phyloP scores from a whole-genome alignment of 371 early-diverging fungal species.

The Rhizopus sp. region DNA sequence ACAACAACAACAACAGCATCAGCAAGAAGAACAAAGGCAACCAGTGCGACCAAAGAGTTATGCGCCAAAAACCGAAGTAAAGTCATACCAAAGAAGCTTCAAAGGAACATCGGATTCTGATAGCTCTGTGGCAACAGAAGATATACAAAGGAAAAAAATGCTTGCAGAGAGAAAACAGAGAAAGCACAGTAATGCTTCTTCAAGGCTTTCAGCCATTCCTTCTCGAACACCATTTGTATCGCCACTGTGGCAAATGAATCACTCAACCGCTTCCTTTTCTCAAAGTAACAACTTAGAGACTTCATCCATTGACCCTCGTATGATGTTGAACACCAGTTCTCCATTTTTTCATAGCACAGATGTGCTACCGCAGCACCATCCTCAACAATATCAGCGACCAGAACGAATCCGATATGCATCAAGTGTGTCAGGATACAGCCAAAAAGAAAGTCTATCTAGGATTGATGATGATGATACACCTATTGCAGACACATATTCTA shows the following conservation, averaged over 20 bases:
- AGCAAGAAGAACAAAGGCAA: neutral
- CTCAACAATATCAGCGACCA: neutral
- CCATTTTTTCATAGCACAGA: conserved; percentile 11
- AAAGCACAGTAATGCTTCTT: neutral
- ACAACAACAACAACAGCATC: neutral
- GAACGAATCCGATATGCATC: conserved; percentile 1
- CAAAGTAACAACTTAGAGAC: conserved; percentile 20
- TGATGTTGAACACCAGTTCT: conserved; percentile 12
- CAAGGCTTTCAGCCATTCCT: neutral
- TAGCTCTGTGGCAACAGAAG: neutral
- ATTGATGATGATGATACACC: conserved; percentile 21
- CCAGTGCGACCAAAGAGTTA: neutral
- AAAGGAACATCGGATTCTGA: conserved; percentile 1
- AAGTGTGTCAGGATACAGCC: conserved; percentile 6
- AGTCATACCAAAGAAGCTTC: too few relatives aligned
- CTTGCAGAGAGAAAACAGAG: neutral
- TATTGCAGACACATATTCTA: conserved; percentile 31
- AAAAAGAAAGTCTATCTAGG: conserved; percentile 10
- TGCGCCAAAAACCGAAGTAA: too few relatives aligned
- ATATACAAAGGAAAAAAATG: conserved; percentile 11
- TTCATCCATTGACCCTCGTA: conserved; percentile 25
- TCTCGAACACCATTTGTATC: conserved; percentile 6
- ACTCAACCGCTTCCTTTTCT: conserved; percentile 13
- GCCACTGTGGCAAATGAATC: conserved; percentile 14
- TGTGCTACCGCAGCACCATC: conserved; percentile 3